Percentiles rank a stretch among this genome's conserved stretches.
phyloP scores from a whole-genome alignment of 2,329 filamentous ascomycete species.

The Beauveria medogensis region DNA sequence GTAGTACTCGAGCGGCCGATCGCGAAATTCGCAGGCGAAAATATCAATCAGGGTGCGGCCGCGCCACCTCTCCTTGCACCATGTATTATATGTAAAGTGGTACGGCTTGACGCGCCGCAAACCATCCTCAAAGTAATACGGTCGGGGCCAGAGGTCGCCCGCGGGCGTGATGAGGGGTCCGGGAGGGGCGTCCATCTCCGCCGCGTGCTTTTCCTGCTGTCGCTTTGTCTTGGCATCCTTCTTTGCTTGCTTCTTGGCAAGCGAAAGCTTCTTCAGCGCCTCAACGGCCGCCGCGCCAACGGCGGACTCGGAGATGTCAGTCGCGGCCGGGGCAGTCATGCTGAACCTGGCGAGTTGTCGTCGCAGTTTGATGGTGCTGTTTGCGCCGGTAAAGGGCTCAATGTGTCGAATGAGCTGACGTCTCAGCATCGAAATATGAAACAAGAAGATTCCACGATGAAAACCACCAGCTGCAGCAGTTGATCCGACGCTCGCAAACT shows the following conservation, averaged over 20 bases:
- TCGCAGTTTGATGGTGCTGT: not conserved
- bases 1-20: slow-evolving; percentile 81
- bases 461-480: no score
- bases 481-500: no score
- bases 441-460: no score
- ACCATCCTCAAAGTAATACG: slow-evolving; percentile 78
- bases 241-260: not conserved
- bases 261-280: slow-evolving; percentile 3
- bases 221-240: slow-evolving; percentile 7
- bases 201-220: slow-evolving; percentile 12
- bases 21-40: slow-evolving; percentile 85
- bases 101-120: slow-evolving; percentile 80
- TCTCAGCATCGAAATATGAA: not conserved
- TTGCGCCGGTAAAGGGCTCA: not conserved
- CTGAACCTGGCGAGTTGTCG: slow-evolving; percentile 3
- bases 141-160: slow-evolving; percentile 43
- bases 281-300: not conserved
- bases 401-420: not conserved
- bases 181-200: not conserved
- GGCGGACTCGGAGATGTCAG: slow-evolving; percentile 1
- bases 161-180: slow-evolving; percentile 24
- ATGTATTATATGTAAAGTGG: slow-evolving; percentile 90
- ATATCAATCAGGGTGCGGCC: slow-evolving; percentile 75
- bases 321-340: not conserved
- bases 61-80: slow-evolving; percentile 89